Evolutionary conservation across 2,329 filamentous ascomycete species (phyloP).

Genomic region (Magnaporthiopsis incrustans): DNA sequence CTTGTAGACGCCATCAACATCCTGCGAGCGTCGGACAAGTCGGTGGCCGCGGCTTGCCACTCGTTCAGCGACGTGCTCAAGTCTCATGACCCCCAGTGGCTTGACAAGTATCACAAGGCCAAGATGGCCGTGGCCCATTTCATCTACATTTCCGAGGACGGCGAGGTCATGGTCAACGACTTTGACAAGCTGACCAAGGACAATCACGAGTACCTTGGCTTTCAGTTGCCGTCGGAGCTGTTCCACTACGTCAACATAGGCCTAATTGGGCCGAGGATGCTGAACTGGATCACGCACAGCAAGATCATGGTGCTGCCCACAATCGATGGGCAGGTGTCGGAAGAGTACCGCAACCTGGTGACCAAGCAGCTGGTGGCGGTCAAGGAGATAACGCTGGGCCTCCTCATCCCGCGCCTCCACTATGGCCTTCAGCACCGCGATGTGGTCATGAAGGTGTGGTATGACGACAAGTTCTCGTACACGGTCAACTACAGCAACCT

Average conservation of each 20-base stretch:
- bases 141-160: conserved; percentile 69
- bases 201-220: conserved; percentile 83
- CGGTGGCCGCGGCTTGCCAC: conserved; percentile 65
- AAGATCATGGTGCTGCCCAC: conserved; percentile 76
- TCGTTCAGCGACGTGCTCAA: conserved; percentile 74
- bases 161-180: conserved; percentile 68
- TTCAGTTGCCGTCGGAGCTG: conserved; percentile 80
- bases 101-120: conserved; percentile 80
- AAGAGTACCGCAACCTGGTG: conserved; percentile 74
- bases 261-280: conserved; percentile 67
- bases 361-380: conserved; percentile 65
- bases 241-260: conserved; percentile 85
- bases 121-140: conserved; percentile 82
- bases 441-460: conserved; percentile 77
- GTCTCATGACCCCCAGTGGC: conserved; percentile 64
- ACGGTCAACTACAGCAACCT: conserved; percentile 54
- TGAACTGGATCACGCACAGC: conserved; percentile 75
- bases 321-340: conserved; percentile 70
- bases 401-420: conserved; percentile 73
- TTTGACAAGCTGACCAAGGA: conserved; percentile 69
- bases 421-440: conserved; percentile 76
- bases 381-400: conserved; percentile 66
- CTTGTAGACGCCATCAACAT: conserved; percentile 73
- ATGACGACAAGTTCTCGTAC: conserved; percentile 59
- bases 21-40: conserved; percentile 61